These are phyloP conservation scores for Tremella yokohamensis DNA, from an alignment of 768 basidiomycete genomes.

Conservation along the genomic window DNA sequence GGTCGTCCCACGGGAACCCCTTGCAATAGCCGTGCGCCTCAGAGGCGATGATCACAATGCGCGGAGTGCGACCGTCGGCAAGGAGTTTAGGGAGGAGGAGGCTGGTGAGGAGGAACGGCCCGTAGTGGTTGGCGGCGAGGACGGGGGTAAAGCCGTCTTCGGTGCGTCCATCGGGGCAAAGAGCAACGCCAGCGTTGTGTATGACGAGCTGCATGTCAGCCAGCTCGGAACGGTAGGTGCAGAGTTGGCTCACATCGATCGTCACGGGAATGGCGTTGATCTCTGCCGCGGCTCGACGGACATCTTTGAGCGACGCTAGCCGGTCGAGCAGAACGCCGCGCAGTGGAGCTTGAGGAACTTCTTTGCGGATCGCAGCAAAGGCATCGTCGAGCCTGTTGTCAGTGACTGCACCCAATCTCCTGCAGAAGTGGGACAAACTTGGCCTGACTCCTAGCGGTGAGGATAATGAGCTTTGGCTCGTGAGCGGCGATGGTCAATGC, in stretches of 20 bases:
- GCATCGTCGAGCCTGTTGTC: constrained; percentile 15
- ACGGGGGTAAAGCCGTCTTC: constrained; percentile 6
- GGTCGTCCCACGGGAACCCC: constrained; percentile 14
- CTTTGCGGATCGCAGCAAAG: constrained; percentile 4
- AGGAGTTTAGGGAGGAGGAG: constrained; percentile 16
- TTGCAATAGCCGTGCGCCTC: constrained; percentile 5
- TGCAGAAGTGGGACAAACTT: constrained; percentile 7
- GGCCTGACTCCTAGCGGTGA: constrained; percentile 14
- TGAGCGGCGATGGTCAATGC: constrained; percentile 16
- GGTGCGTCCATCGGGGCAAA: constrained; percentile 2
- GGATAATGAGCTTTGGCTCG: constrained; percentile 12
- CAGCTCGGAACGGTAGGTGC: no score
- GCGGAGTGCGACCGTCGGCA: constrained; percentile 2
- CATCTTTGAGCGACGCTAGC: constrained; percentile 10
- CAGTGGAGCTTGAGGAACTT: constrained; percentile 11
- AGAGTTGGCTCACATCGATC: constrained; percentile 10
- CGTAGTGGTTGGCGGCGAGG: constrained; percentile 16
- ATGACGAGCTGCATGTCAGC: constrained; percentile 1
- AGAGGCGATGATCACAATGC: constrained; percentile 16
- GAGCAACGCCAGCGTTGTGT: constrained; percentile 16
- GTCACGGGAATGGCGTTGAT: constrained; percentile 7
- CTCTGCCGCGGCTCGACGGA: constrained; percentile 14
- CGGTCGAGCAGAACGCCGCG: constrained; percentile 11
- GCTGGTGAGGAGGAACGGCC: constrained; percentile 24
- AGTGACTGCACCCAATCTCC: background rate